Conservation (phyloP, 2,329 filamentous ascomycete genomes). For the Drechslera avenae region DNA sequence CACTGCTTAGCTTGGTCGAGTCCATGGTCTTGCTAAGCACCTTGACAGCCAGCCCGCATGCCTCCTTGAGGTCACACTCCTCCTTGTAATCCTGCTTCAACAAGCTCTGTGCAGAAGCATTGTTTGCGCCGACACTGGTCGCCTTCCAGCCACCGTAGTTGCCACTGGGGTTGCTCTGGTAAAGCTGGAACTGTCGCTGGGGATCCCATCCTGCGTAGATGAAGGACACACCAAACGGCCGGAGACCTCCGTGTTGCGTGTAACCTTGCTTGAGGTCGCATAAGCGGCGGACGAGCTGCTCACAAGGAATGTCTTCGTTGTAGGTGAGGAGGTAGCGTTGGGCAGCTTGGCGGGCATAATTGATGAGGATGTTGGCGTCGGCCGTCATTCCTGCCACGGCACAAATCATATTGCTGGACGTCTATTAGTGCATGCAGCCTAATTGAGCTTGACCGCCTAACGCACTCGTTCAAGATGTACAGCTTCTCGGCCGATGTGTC, state of each 20-base stretch:
- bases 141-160: slow-evolving; percentile 99
- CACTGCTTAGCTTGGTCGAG: slow-evolving; percentile 95
- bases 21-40: slow-evolving; percentile 99
- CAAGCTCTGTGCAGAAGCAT: slow-evolving; percentile 93
- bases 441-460: neutral
- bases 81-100: slow-evolving; percentile 99
- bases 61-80: slow-evolving; percentile 93
- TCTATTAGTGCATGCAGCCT: slow-evolving; percentile 11
- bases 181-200: slow-evolving; percentile 95
- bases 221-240: slow-evolving; percentile 97
- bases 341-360: slow-evolving; percentile 95
- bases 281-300: slow-evolving; percentile 93
- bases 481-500: slow-evolving; percentile 99
- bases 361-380: slow-evolving; percentile 99
- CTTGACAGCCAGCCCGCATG: slow-evolving; percentile 96
- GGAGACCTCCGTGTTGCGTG: slow-evolving; percentile 97
- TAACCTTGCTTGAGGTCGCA: slow-evolving; percentile 99
- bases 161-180: slow-evolving; percentile 97
- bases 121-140: slow-evolving; percentile 96
- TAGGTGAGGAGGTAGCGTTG: slow-evolving; percentile 98
- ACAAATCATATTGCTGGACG: slow-evolving; percentile 95
- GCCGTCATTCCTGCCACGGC: slow-evolving; percentile 99
- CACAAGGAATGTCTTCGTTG: slow-evolving; percentile 99
- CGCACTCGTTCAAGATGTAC: slow-evolving; percentile 97
- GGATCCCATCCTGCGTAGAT: slow-evolving; percentile 99